Evolutionary conservation across 176 grass and related monocot species (phyloP), one percentile per base, ranked within the genome.

Genomic region (Paspalum vaginatum): DNA sequence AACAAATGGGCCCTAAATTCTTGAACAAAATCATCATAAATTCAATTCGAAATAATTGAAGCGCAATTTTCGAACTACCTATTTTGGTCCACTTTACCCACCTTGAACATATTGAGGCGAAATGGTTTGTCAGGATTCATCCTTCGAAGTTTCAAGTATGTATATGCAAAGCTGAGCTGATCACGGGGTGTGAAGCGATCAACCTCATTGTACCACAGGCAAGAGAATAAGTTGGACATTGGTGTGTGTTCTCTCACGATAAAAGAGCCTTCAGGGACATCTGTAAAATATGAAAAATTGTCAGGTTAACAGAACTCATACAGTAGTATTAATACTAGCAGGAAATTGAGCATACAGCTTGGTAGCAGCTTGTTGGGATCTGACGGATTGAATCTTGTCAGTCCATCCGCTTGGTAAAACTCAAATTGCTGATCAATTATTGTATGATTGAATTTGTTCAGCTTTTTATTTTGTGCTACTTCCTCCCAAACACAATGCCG

Each of bases 221-320:
- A 99, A 39, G 96, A 95, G 82, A 95, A 99, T 73, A 95, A 77
- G 68, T 99, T 99, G 20, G 96, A 99, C 96, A 95, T 95, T 47
- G 96, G 88, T 55, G 96, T 99, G 85, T 99, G 96, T 72, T 89
- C 93, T 78, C 93, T 91, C 82, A 96, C 87, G 11, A 99, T 99
- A 73, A 99, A 99, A 84, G 96, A 99, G 41, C 96, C 96, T 93
- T 99, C 96, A 65, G 96, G 96, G 24, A 99, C 96, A 93, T 99
- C 96, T 99, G 87, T 45, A 72, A 24, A 43, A 74, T 82, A 60
- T 67, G 32, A 42, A 12, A 79, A 48, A 44, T 56, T 64, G 13
- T 84, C 79, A 77, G 47, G 22, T 50, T 20, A 25, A 57, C 7
- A 17, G 7, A 90, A 56, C 20, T 46, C 43, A 77, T 64, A 75